Conservation (phyloP, 139 green algal species). For the Chlorella sp. region DNA sequence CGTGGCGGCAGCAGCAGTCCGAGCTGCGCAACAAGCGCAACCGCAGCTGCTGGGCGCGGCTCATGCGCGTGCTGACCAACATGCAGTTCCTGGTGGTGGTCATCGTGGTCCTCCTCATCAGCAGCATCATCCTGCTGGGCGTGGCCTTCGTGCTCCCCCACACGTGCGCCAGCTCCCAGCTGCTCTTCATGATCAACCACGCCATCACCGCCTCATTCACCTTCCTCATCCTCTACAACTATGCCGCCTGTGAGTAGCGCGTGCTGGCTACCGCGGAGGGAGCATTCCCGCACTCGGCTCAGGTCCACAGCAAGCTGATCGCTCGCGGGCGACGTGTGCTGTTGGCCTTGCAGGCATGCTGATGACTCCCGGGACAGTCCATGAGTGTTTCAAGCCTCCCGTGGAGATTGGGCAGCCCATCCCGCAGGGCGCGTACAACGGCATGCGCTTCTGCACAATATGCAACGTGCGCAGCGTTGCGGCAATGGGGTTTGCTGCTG, state of each 20-base stretch:
- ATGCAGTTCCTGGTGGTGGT: constrained; percentile 7
- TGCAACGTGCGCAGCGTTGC: constrained; percentile 17
- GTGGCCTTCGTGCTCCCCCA: background rate
- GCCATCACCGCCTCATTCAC: constrained; percentile 10
- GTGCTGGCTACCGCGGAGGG: too few species aligned
- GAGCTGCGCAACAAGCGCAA: background rate
- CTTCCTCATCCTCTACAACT: constrained; percentile 26
- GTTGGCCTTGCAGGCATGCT: constrained; percentile 15
- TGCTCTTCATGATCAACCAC: constrained; percentile 3
- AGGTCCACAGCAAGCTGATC: too few species aligned
- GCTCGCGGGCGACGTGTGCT: too few species aligned
- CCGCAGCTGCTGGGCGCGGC: constrained; percentile 1
- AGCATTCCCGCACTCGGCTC: too few species aligned
- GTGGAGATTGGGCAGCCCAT: background rate
- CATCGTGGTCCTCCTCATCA: background rate
- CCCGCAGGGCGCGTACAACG: constrained; percentile 10
- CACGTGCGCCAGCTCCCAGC: background rate
- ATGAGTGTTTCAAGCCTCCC: constrained; percentile 12
- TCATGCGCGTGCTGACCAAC: background rate
- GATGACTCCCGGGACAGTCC: constrained; percentile 16
- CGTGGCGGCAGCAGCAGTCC: background rate
- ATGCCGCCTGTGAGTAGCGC: constrained; percentile 4
- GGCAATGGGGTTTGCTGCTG: too few species aligned
- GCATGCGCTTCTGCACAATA: constrained; percentile 20
- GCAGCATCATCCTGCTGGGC: constrained; percentile 4